phyloP scores from a whole-genome alignment of 2,329 filamentous ascomycete genomes.

The Dendrostoma leiphaemia region DNA sequence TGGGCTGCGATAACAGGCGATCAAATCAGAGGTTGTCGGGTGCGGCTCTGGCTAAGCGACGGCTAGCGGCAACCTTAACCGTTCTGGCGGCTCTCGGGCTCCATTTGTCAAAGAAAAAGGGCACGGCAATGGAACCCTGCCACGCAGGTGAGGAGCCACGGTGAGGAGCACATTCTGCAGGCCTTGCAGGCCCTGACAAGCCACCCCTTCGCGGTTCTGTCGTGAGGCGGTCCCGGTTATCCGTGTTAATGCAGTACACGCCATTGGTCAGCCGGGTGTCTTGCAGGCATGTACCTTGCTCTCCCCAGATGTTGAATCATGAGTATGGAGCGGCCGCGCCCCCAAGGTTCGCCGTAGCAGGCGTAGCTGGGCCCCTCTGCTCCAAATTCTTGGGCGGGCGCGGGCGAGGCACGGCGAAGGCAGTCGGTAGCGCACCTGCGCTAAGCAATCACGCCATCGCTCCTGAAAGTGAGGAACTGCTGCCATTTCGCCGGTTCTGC shows the following conservation, averaged over 20 bases:
- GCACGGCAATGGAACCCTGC: constrained; percentile 11
- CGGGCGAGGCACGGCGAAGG: no score
- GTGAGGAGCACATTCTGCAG: no score
- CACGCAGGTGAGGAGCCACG: no score
- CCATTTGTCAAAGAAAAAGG: constrained; percentile 8
- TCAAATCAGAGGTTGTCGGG: constrained; percentile 5
- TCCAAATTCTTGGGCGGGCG: no score
- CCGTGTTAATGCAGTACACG: constrained; percentile 16
- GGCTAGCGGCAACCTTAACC: constrained; percentile 1
- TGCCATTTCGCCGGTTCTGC: not conserved
- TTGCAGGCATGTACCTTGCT: not conserved
- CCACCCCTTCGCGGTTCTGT: no score
- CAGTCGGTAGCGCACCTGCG: no score
- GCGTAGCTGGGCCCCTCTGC: not conserved
- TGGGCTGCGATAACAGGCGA: not conserved
- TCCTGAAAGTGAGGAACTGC: constrained; percentile 12
- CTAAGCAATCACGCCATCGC: constrained; percentile 21
- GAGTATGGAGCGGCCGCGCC: not conserved
- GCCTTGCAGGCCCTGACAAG: not conserved
- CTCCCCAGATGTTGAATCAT: constrained; percentile 19
- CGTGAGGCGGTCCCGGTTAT: constrained; percentile 5
- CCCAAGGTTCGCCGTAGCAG: constrained; percentile 5
- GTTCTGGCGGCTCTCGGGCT: constrained; percentile 14
- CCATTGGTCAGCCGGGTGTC: constrained; percentile 6
- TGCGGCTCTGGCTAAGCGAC: constrained; percentile 9